Conservation (phyloP, 1,284 basidiomycete genomes). For the Ustilago sp. region DNA sequence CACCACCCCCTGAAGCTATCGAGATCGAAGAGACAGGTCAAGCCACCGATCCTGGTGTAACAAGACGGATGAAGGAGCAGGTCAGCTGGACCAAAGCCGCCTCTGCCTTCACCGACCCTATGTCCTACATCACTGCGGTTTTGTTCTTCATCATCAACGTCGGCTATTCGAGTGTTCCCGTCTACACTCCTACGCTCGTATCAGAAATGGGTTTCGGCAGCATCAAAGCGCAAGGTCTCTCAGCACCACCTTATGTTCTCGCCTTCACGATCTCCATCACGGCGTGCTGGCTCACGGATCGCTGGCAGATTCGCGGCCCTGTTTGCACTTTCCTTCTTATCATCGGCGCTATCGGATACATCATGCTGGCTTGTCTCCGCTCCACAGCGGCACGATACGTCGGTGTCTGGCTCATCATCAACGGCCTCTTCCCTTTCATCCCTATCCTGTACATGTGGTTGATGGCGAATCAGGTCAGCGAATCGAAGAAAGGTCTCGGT, state of each 20-base stretch:
- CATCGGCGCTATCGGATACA: conserved; percentile 58
- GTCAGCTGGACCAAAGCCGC: conserved; percentile 38
- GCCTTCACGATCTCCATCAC: conserved; percentile 54
- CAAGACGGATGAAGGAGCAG: conserved; percentile 6
- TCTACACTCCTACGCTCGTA: conserved; percentile 65
- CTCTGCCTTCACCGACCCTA: conserved; percentile 53
- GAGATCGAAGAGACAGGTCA: not conserved
- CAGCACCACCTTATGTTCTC: conserved; percentile 59
- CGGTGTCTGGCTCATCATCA: conserved; percentile 55
- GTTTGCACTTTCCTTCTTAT: conserved; percentile 53
- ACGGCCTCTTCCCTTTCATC: conserved; percentile 60
- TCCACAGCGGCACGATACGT: conserved; percentile 44
- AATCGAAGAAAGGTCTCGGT: conserved; percentile 55
- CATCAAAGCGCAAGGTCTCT: conserved; percentile 54
- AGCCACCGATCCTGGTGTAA: not conserved
- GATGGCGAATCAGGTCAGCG: conserved; percentile 51
- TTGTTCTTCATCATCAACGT: conserved; percentile 66
- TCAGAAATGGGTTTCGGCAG: conserved; percentile 60
- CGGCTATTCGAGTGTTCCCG: conserved; percentile 59
- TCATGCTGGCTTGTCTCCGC: conserved; percentile 55
- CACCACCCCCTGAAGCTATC: conserved; percentile 24
- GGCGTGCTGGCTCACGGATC: conserved; percentile 45
- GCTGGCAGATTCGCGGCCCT: conserved; percentile 50
- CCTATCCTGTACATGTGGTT: conserved; percentile 63
- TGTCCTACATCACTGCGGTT: conserved; percentile 52